Percentiles rank a stretch among this genome's conserved stretches.
These are phyloP conservation scores for Ophiocordyceps unilateralis DNA, from an alignment of 2,329 filamentous ascomycete genomes.

Conservation along the genomic window DNA sequence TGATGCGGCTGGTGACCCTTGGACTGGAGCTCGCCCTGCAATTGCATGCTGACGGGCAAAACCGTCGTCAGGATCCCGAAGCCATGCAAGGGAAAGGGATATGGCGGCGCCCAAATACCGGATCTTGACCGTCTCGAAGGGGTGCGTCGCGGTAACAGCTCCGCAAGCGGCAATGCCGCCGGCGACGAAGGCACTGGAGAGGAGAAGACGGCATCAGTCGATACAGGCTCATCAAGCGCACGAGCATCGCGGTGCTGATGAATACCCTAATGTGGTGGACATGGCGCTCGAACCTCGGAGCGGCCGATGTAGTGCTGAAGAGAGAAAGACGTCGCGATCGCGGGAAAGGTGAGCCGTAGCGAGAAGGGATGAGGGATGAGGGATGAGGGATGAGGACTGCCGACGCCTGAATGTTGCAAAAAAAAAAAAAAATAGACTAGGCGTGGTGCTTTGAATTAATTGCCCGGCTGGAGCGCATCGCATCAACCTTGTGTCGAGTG, in stretches of 20 bases:
- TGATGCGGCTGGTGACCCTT: conserved; percentile 72
- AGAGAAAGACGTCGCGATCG: background rate
- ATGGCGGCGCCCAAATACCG: conserved; percentile 36
- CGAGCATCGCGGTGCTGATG: conserved; percentile 2
- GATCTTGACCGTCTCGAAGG: conserved; percentile 98
- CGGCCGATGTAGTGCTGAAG: too few relatives aligned
- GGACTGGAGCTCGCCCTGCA: conserved; percentile 86
- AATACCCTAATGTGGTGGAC: conserved; percentile 22
- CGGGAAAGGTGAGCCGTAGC: background rate
- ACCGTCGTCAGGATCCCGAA: background rate
- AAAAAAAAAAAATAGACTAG: too few relatives aligned
- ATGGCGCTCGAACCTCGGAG: conserved; percentile 4
- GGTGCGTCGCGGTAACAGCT: conserved; percentile 92
- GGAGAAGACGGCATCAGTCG: conserved; percentile 4
- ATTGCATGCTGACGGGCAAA: conserved; percentile 50
- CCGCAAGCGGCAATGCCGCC: conserved; percentile 94
- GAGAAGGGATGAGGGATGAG: background rate
- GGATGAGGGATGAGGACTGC: background rate
- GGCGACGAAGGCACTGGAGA: conserved; percentile 66
- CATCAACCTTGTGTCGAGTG: background rate
- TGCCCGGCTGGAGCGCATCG: background rate
- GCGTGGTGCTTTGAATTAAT: background rate
- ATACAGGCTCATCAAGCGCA: too few relatives aligned
- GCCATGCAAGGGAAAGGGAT: background rate
- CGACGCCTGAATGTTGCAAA: background rate